These are phyloP conservation scores for Aurantiochytrium sp. DNA, from an alignment of 108 stramenopile genomes.

Conservation along the genomic window DNA sequence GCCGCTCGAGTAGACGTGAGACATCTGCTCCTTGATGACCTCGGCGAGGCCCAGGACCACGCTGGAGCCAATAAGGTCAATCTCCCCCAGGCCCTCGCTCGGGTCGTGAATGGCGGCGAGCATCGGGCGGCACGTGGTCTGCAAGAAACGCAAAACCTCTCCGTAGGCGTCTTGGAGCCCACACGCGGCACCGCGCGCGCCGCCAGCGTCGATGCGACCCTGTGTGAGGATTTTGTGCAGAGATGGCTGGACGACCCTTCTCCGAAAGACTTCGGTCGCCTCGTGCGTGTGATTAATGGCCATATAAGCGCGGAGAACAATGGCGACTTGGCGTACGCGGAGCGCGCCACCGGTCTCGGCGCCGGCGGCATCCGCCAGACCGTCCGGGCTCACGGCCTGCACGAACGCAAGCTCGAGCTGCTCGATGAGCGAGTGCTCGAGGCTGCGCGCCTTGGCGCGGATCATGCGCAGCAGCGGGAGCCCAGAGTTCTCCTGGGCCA, in stretches of 20 bases:
- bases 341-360: not conserved
- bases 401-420: not conserved
- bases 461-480: not conserved
- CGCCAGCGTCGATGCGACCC: not conserved
- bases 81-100: not conserved
- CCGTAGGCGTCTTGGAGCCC: not conserved
- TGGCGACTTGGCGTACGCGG: not conserved
- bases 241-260: not conserved
- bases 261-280: not conserved
- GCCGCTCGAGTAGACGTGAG: not conserved
- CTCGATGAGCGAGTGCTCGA: conserved; percentile 26
- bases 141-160: not conserved
- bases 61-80: not conserved
- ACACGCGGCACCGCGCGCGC: not conserved
- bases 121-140: conserved; percentile 1
- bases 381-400: not conserved
- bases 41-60: not conserved
- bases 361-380: too few relatives aligned
- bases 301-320: not conserved
- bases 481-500: not conserved
- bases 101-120: not conserved
- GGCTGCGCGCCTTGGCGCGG: conserved; percentile 18
- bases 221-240: not conserved
- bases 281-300: not conserved
- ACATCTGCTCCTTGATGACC: conserved; percentile 4